Percentiles rank a stretch among this genome's conserved stretches.
phyloP scores from a whole-genome alignment of 2,329 filamentous ascomycete species.

The Cladosporium colombiae region DNA sequence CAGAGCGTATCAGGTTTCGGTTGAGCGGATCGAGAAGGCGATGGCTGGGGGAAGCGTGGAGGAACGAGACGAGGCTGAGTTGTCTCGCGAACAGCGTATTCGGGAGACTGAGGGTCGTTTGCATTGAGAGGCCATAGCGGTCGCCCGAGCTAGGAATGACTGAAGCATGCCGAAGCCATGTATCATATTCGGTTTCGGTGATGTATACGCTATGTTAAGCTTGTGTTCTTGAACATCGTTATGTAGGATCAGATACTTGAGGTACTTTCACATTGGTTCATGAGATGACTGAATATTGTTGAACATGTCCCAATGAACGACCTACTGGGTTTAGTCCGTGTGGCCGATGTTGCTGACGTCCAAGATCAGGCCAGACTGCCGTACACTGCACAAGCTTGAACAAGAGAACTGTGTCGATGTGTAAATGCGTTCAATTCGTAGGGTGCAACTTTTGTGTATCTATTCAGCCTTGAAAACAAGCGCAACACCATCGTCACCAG shows the following conservation, averaged over 20 bases:
- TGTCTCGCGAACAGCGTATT: conserved; percentile 24
- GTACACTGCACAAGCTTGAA: not conserved
- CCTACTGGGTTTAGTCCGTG: too few relatives aligned
- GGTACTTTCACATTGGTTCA: too few relatives aligned
- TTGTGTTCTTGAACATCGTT: too few relatives aligned
- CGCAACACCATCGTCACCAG: conserved; percentile 78
- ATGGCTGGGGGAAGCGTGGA: conserved; percentile 30
- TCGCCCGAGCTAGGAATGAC: too few relatives aligned
- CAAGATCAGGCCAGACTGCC: not conserved
- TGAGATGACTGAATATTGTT: too few relatives aligned
- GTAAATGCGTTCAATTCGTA: conserved; percentile 6
- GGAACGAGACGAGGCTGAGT: conserved; percentile 32
- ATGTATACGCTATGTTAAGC: not conserved
- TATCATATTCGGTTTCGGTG: not conserved
- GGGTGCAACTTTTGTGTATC: not conserved
- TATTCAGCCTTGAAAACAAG: conserved; percentile 61
- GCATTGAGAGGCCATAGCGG: not conserved
- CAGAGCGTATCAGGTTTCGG: conserved; percentile 30
- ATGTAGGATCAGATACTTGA: too few relatives aligned
- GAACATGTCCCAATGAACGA: too few relatives aligned
- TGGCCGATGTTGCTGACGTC: too few relatives aligned
- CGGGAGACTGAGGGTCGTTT: not conserved
- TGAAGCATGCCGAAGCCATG: too few relatives aligned
- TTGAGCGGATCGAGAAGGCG: conserved; percentile 31
- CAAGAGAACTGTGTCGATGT: not conserved